Evolutionary conservation across 192 early-diverging fungal species (phyloP).

Genomic region (Coemansia sp.): DNA sequence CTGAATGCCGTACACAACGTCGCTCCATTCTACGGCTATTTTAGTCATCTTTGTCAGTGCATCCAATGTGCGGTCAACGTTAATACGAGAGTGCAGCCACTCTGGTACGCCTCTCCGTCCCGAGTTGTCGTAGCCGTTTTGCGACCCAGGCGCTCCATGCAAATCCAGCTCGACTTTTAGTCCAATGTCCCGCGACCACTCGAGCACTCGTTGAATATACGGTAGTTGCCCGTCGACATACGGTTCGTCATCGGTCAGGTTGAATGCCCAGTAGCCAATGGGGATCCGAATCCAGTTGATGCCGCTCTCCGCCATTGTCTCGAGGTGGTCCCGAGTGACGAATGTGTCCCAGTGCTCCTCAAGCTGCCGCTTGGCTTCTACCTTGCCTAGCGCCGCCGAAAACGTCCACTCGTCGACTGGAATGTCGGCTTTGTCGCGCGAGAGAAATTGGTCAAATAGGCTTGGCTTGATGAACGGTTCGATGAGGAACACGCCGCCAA

Average conservation of each 20-base stretch:
- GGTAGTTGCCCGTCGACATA: constrained; percentile 50
- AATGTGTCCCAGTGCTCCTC: constrained; percentile 59
- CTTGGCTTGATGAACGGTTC: constrained; percentile 60
- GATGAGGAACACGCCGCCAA: constrained; percentile 60
- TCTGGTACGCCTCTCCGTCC: constrained; percentile 52
- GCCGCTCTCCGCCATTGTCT: constrained; percentile 41
- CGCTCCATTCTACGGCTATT: constrained; percentile 54
- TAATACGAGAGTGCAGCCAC: constrained; percentile 43
- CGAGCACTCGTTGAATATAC: constrained; percentile 56
- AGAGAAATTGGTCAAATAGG: constrained; percentile 49
- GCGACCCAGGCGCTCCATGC: constrained; percentile 61
- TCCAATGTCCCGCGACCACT: constrained; percentile 53
- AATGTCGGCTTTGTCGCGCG: constrained; percentile 16
- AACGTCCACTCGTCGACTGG: constrained; percentile 62
- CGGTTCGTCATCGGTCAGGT: constrained; percentile 54
- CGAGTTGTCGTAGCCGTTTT: constrained; percentile 62
- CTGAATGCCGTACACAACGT: constrained; percentile 49
- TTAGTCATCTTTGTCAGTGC: constrained; percentile 56
- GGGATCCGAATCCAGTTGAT: constrained; percentile 61
- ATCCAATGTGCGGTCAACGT: constrained; percentile 58
- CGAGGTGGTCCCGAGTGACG: constrained; percentile 55
- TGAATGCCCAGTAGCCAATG: constrained; percentile 63
- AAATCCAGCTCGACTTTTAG: constrained; percentile 60
- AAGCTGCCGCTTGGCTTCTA: constrained; percentile 40
- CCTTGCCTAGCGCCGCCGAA: constrained; percentile 36